These are phyloP conservation scores for Penicillium sp. DNA, from an alignment of 2,329 filamentous ascomycete genomes.

Conservation along the genomic window DNA sequence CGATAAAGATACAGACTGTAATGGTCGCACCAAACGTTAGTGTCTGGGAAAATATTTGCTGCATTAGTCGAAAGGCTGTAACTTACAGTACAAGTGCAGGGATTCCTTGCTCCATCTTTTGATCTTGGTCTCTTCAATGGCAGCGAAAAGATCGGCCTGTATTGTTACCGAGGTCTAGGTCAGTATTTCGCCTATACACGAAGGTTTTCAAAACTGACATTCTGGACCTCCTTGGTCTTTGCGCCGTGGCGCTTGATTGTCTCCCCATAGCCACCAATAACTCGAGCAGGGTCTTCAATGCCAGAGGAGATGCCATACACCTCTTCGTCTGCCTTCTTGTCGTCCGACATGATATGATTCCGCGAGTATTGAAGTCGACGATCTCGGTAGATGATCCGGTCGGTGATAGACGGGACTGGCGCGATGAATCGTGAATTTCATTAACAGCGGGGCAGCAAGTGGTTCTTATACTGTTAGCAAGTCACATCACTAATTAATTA, in stretches of 20 bases:
- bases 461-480: constrained; percentile 22
- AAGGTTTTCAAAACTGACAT: constrained; percentile 32
- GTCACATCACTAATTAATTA: neutral
- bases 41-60: constrained; percentile 15
- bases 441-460: constrained; percentile 10
- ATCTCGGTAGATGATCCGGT: constrained; percentile 1
- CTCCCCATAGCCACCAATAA: constrained; percentile 22
- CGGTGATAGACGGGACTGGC: constrained; percentile 1
- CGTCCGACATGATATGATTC: constrained; percentile 20
- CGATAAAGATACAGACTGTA: constrained; percentile 47
- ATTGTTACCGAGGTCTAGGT: neutral
- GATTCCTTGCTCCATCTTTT: constrained; percentile 31
- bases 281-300: constrained; percentile 17
- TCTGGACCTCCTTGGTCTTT: constrained; percentile 45
- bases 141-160: constrained; percentile 52
- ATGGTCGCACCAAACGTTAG: neutral
- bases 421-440: constrained; percentile 8
- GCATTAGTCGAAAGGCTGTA: neutral
- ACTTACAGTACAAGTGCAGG: constrained; percentile 34
- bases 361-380: neutral
- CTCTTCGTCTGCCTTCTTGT: constrained; percentile 18
- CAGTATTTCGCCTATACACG: neutral
- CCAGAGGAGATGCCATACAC: constrained; percentile 22
- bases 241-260: constrained; percentile 32
- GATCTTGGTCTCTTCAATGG: constrained; percentile 49